Base-by-base conservation (phyloP, 768 basidiomycete genomes). In the Crassisporium funariophilum region DNA sequence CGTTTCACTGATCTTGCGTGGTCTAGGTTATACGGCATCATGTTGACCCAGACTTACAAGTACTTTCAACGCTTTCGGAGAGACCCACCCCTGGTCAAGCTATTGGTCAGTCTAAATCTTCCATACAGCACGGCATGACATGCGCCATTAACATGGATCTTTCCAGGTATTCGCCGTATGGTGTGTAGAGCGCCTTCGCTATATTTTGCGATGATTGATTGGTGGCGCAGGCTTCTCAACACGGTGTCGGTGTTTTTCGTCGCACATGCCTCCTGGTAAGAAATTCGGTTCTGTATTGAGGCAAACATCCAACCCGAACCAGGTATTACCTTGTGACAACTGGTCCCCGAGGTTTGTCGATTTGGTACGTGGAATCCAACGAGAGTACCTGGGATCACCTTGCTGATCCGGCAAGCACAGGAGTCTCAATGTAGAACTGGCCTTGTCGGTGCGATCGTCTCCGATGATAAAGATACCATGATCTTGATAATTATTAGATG, bases 391-490 rank as follows among this genome's bases (percentile, higher is more conserved):
- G 11, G 13, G 19, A 35, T 49, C 10, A 38, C 20, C 12, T 48
- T 12, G 16, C 15, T 36, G 23, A 15, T 19, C 31, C 23, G 22
- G 17, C n/a, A 7, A 17, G 27, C 44, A 6, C 43, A 68, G 65
- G 67, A 68, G 67, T 49, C 46, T 65, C n/a, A 67, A 66, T 52
- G 67, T 63, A 22, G 67, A 68, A 46, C 47, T 68, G 15, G 56
- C 56, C 5, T 35, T 68, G 20, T 68, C 67, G 16, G 67, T 66
- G 11, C 29, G 49, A 25, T 6, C n/a, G 16, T 35, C 5, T 34
- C 29, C 50, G 37, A 21, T 21, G 2, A 15, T 19, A 20, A 10
- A 25, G 19, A 19, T 35, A n/a, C 16, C 19, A 9, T 3, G 37
- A 25, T 11, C 29, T 13, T 7, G 11, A 11, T n/a, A 16, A 20